These are phyloP conservation scores for Flaveria brownii DNA, from an alignment of 129 eudicot genomes.

Conservation along the genomic window DNA sequence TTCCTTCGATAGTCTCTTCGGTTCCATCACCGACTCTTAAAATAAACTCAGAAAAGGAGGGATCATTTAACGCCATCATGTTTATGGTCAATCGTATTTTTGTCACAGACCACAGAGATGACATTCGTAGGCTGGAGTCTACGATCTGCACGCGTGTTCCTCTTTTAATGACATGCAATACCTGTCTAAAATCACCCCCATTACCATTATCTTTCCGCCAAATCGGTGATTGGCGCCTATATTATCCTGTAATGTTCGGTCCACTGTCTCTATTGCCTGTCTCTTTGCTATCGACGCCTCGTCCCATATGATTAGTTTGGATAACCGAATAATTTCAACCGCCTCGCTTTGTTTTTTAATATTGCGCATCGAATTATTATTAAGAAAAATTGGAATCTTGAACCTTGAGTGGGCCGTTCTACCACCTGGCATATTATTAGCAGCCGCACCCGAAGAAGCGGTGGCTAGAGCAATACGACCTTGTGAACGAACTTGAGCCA, in stretches of 20 bases:
- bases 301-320: too few species aligned
- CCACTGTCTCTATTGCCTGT: too few species aligned
- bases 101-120: not conserved
- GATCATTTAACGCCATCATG: not conserved
- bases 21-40: too few species aligned
- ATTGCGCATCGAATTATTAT: not conserved
- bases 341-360: too few species aligned
- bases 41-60: not conserved
- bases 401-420: conserved; percentile 33
- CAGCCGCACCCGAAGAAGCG: conserved; percentile 25
- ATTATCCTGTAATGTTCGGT: too few species aligned
- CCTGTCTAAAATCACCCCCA: too few species aligned
- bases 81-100: not conserved
- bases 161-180: too few species aligned
- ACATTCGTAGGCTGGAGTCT: not conserved
- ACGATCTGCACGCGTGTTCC: not conserved
- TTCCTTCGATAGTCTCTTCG: too few species aligned
- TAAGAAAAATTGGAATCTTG: conserved; percentile 10
- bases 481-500: not conserved
- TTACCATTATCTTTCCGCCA: too few species aligned
- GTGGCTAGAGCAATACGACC: conserved; percentile 5
- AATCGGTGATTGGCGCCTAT: too few species aligned
- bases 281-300: too few species aligned
- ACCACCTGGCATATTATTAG: conserved; percentile 16
- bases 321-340: too few species aligned